Evolutionary conservation across 306 rosid genomes (phyloP).

Genomic region (Boehmeria nivea): DNA sequence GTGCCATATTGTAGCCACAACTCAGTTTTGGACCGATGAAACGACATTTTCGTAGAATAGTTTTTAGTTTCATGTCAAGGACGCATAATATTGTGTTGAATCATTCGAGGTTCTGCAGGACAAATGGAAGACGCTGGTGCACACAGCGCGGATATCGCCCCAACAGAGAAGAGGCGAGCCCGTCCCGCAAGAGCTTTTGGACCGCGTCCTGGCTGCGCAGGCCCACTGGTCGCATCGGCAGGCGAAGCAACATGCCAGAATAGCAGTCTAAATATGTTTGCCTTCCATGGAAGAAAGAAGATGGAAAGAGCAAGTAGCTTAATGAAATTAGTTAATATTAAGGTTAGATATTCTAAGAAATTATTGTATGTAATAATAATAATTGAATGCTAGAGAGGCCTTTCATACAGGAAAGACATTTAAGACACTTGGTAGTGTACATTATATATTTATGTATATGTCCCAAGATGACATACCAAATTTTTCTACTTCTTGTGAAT

Average conservation of each 20-base stretch:
- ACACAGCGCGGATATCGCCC: conserved; percentile 75
- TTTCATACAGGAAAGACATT: conserved; percentile 12
- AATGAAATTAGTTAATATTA: too few species aligned
- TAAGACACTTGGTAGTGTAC: background rate
- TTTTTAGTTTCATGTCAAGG: too few species aligned
- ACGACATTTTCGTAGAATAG: too few species aligned
- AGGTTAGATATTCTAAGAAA: conserved; percentile 1
- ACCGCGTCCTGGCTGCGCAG: conserved; percentile 64
- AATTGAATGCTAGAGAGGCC: conserved; percentile 2
- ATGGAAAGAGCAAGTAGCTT: conserved; percentile 17
- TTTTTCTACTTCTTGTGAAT: conserved; percentile 23
- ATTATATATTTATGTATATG: background rate
- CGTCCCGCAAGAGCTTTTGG: conserved; percentile 77
- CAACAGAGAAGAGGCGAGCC: conserved; percentile 80
- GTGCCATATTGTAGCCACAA: too few species aligned
- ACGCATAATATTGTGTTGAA: background rate
- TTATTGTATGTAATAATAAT: conserved; percentile 25
- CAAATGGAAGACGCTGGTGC: conserved; percentile 84
- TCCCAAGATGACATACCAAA: conserved; percentile 16
- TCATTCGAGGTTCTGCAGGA: conserved; percentile 38
- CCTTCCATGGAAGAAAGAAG: conserved; percentile 14
- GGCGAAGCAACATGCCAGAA: conserved; percentile 37
- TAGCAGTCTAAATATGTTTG: conserved; percentile 24
- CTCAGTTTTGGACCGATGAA: too few species aligned
- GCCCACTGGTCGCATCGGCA: conserved; percentile 73